A percentile compares a stretch with the other conserved stretches of the same genome.
phyloP scores from a whole-genome alignment of 2,329 filamentous ascomycete genomes.

The Colletotrichum orbiculare region DNA sequence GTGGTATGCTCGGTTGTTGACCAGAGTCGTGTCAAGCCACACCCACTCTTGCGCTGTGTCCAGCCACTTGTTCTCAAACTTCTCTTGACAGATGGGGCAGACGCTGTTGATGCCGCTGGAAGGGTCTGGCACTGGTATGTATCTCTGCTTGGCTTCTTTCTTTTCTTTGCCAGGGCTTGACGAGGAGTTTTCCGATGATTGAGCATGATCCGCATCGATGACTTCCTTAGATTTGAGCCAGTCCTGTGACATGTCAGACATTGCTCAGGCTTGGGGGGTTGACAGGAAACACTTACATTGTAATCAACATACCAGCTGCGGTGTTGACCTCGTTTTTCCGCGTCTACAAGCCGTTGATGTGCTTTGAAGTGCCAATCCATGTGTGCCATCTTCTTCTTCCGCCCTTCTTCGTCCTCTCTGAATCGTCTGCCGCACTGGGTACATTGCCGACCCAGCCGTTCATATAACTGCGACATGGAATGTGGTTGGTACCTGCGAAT shows the following conservation, averaged over 20 bases:
- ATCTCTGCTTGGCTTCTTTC: constrained; percentile 64
- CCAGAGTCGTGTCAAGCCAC: constrained; percentile 87
- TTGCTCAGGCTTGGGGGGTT: constrained; percentile 40
- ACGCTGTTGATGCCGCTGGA: constrained; percentile 77
- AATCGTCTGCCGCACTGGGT: constrained; percentile 93
- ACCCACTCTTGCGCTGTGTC: constrained; percentile 97
- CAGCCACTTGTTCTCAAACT: constrained; percentile 91
- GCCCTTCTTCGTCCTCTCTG: constrained; percentile 78
- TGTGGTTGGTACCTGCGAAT: constrained; percentile 74
- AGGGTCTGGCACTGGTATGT: constrained; percentile 86
- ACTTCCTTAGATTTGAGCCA: constrained; percentile 41
- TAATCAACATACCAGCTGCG: constrained; percentile 96
- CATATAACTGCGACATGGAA: constrained; percentile 80
- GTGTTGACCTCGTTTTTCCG: constrained; percentile 86
- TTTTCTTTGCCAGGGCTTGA: constrained; percentile 43
- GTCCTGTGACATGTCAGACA: constrained; percentile 23
- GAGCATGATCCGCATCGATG: constrained; percentile 44
- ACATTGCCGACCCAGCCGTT: constrained; percentile 86
- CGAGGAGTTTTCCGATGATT: constrained; percentile 22
- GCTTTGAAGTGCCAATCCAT: constrained; percentile 99
- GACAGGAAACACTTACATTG: constrained; percentile 66
- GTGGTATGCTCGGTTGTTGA: constrained; percentile 86
- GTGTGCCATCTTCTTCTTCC: constrained; percentile 87
- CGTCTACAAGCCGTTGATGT: constrained; percentile 88
- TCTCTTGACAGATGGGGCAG: constrained; percentile 95